Base-by-base conservation (phyloP, 225 moss, liverwort and hornwort species). In the Polytrichum formosum region DNA sequence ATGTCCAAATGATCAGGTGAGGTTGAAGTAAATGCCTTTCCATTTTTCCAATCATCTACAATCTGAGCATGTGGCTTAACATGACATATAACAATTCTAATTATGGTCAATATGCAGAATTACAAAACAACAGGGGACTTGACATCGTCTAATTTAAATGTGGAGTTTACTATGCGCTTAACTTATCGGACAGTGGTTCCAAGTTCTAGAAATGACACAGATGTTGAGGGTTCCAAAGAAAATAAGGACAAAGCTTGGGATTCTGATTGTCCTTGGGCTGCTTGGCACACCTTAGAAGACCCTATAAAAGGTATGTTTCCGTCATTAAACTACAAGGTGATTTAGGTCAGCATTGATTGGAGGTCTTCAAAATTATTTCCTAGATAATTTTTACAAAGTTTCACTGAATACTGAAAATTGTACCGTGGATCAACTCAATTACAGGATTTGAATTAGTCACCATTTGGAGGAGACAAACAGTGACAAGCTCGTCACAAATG, bases 151-250 rank as follows among this genome's bases (percentile, higher is more conserved):
- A 87, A 79, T 54, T 73, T 92, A 64, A 93, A 84, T 67, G 89
- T 91, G 80, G 97, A 92, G 64, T 97, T 97, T 69, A 85, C 94
- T 7, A 90, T 97, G 97, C 90, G 93, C 54, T 84, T 97, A 79
- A 97, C 94, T 53, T 97, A 94, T 76, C 88, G 72, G 63, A 85
- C 94, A 69, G 92, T 91, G 28, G 77, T 82, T 81, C 74, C 80
- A 76, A 94, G 88, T 37, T 78, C 81, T 73, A 67, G 67, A 62
- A 78, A 29, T 56, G 76, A 77, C 63, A 58, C 75, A 67, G 83
- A 88, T 55, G 77, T 83, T 74, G 97, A 94, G 70, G 86, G 88
- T 55, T 81, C 72, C 79, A 76, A 83, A 71, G 70, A 69, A 31
- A 68, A 72, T 76, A 46, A 81, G 64, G 81, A 88, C 58, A 87